Base-by-base conservation (phyloP, 345 rosid genomes). In the Nephelium lappaceum region DNA sequence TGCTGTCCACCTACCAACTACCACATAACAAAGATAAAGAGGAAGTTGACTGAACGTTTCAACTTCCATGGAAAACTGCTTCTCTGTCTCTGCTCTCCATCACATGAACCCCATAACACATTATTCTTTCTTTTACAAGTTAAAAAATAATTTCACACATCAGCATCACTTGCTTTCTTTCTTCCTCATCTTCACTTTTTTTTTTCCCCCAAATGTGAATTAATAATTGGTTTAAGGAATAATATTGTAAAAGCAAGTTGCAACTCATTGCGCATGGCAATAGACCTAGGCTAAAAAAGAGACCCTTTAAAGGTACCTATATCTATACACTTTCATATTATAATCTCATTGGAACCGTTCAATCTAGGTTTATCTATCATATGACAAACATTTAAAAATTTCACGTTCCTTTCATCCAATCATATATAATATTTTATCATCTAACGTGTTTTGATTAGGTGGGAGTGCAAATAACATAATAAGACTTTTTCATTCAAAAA, bases 11-110 rank as follows among this genome's bases (percentile, higher is more conserved):
- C 73, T 45, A 47, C 58, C 39, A 45, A 23, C 73, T 7, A 24
- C 60, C 36, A 14, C 15, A 6, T 3, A 23, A 21, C 14, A 14
- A 69, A 69, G 73, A 69, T 58, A 69, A 23, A 9, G 31, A 31
- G 27, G 25, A 41, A 68, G 55, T 68, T 42, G 55, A 45, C 47
- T 69, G 39, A 45, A 69, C 10, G 55, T 69, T 24, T 69, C 73
- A 24, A 47, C 58, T 7, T 6, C 73, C 58, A 43, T 23, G 27
- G 53, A 11, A 47, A 47, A 47, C 15, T 47, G 14, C 16, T 2
- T 14, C 15, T 12, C 15, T 31, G 36, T 31, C 53, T 57, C 61
- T 57, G n/a, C 62, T 69, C 53, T 69, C 16, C 72, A 69, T 43
- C 72, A 21, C 27, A 67, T 67, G 71, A 41, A 18, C 2, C 71